Conservation (phyloP, 257 asterid species). For the Scutellaria minor region DNA sequence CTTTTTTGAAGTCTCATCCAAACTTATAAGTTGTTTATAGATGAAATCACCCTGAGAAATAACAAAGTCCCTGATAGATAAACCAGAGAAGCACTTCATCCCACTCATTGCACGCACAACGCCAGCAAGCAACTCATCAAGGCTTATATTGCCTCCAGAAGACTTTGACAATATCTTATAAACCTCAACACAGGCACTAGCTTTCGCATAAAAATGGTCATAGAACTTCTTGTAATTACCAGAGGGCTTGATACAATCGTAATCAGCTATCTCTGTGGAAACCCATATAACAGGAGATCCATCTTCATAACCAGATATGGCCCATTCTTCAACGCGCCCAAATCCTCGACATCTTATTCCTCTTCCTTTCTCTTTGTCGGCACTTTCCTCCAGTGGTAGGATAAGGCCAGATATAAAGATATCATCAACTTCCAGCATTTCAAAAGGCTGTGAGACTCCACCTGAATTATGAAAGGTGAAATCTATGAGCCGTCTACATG, state of each 20-base stretch:
- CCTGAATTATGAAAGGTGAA: conserved; percentile 68
- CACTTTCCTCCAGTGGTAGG: conserved; percentile 70
- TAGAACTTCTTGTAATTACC: conserved; percentile 73
- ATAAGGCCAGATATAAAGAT: conserved; percentile 72
- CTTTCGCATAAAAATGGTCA: conserved; percentile 85
- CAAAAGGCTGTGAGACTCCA: conserved; percentile 82
- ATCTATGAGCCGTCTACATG: conserved; percentile 77
- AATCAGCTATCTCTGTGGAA: conserved; percentile 80
- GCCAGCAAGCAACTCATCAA: conserved; percentile 94
- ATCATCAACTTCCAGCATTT: conserved; percentile 85
- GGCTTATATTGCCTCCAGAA: conserved; percentile 69
- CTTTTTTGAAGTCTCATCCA: conserved; percentile 81
- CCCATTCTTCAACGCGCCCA: conserved; percentile 95
- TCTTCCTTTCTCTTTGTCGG: conserved; percentile 59
- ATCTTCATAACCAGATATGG: conserved; percentile 95
- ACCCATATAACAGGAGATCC: conserved; percentile 89
- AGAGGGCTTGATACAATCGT: conserved; percentile 84
- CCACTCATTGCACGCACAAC: conserved; percentile 82
- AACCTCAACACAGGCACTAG: conserved; percentile 78
- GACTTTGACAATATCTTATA: conserved; percentile 73
- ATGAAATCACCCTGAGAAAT: conserved; percentile 87
- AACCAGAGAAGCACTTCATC: conserved; percentile 74
- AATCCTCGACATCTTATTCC: conserved; percentile 82
- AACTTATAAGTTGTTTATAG: conserved; percentile 79
- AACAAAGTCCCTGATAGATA: conserved; percentile 73